Conservation (phyloP, 169 alveolate species). For the Fabrea salina region DNA sequence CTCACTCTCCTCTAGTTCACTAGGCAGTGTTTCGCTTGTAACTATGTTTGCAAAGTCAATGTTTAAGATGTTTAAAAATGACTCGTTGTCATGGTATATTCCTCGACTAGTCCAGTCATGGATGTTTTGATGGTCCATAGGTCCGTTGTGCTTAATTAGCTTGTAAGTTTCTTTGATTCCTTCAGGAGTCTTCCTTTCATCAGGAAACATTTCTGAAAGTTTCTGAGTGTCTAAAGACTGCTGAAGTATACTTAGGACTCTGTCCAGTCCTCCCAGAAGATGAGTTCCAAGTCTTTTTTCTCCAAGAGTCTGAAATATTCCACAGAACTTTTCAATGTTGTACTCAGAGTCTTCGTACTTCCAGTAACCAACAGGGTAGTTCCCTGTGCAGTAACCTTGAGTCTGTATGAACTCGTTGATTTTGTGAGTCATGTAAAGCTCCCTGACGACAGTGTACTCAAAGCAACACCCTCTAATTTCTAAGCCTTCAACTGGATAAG, state of each 20-base stretch:
- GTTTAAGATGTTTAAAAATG: background rate
- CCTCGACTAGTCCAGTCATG: background rate
- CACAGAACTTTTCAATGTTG: constrained; percentile 63
- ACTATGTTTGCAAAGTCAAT: constrained; percentile 21
- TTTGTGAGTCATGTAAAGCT: constrained; percentile 46
- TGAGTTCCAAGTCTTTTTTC: constrained; percentile 74
- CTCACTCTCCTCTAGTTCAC: background rate
- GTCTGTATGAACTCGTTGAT: constrained; percentile 44
- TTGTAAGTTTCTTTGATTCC: constrained; percentile 16
- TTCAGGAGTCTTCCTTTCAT: constrained; percentile 1
- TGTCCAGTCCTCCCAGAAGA: constrained; percentile 55
- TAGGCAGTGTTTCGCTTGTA: background rate
- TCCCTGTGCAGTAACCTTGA: constrained; percentile 45
- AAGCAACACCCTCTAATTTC: constrained; percentile 78
- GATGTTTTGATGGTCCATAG: background rate
- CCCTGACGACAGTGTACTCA: constrained; percentile 68
- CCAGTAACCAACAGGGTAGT: constrained; percentile 62
- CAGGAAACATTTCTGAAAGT: background rate
- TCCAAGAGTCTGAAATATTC: constrained; percentile 67
- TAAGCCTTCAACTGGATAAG: constrained; percentile 31
- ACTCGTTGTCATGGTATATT: background rate
- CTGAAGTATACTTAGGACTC: background rate
- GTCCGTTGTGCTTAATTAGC: constrained; percentile 31
- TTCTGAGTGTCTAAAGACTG: background rate
- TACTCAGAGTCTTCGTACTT: constrained; percentile 47